phyloP scores from a whole-genome alignment of 768 basidiomycete genomes.

The Tulasnella sp. region DNA sequence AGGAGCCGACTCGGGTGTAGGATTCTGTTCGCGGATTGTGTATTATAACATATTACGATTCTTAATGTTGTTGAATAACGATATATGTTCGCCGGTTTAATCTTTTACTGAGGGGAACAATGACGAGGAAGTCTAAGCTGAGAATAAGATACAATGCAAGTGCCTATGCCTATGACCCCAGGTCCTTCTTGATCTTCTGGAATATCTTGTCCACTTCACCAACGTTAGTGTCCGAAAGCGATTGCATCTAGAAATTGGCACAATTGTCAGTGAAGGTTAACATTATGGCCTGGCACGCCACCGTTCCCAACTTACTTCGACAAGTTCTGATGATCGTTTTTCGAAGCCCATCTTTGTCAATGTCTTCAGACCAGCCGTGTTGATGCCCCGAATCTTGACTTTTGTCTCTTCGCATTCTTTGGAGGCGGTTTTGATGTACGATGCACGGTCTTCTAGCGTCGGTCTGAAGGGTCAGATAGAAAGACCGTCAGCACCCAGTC shows the following conservation, averaged over 20 bases:
- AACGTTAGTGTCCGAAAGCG: conserved; percentile 64
- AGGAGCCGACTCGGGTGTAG: neutral
- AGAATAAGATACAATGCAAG: neutral
- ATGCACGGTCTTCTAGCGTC: conserved; percentile 70
- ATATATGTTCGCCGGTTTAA: neutral
- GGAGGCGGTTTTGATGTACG: conserved; percentile 58
- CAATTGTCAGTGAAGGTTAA: neutral
- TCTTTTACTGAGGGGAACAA: neutral
- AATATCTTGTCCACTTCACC: conserved; percentile 70
- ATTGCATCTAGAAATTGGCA: conserved; percentile 63
- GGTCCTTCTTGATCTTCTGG: conserved; percentile 44
- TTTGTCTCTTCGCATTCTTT: conserved; percentile 76
- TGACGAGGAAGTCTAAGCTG: neutral
- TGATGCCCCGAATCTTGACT: conserved; percentile 72
- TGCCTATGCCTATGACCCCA: conserved; percentile 1
- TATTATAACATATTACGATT: conserved; percentile 12
- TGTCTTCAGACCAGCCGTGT: conserved; percentile 66
- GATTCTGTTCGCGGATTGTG: neutral
- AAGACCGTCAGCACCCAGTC: conserved; percentile 4
- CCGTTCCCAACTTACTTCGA: conserved; percentile 56
- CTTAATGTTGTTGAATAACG: conserved; percentile 15
- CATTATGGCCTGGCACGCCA: neutral
- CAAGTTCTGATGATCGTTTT: conserved; percentile 69
- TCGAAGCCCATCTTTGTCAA: conserved; percentile 58
- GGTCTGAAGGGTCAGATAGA: conserved; percentile 56